These are phyloP conservation scores for Hortiboletus flavorubellus DNA, from an alignment of 768 basidiomycete genomes.

Conservation along the genomic window DNA sequence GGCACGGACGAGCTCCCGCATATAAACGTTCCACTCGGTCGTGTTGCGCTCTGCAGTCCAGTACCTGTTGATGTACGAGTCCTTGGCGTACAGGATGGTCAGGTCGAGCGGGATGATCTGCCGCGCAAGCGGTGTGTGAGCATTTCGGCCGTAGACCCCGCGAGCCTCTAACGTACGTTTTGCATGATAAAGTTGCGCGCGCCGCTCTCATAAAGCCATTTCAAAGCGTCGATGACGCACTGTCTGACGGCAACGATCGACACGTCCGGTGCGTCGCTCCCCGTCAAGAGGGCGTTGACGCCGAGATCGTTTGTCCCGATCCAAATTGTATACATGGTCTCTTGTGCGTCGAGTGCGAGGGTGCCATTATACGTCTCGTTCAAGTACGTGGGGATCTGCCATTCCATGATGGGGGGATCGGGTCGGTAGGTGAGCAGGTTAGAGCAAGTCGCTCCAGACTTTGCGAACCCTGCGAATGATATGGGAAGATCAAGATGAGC, in stretches of 20 bases:
- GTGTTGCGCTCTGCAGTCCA: slow-evolving; percentile 51
- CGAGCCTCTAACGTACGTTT: slow-evolving; percentile 42
- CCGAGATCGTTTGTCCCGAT: slow-evolving; percentile 69
- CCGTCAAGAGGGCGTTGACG: slow-evolving; percentile 49
- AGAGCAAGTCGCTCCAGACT: slow-evolving; percentile 63
- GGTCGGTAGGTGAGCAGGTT: slow-evolving; percentile 57
- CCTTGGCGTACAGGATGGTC: slow-evolving; percentile 43
- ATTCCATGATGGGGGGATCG: slow-evolving; percentile 53
- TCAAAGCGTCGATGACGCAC: slow-evolving; percentile 62
- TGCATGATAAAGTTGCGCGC: slow-evolving; percentile 69
- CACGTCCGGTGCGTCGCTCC: slow-evolving; percentile 40
- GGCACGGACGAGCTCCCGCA: slow-evolving; percentile 42
- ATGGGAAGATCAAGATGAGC: neutral
- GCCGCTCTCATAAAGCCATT: slow-evolving; percentile 51
- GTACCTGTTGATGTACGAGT: slow-evolving; percentile 48
- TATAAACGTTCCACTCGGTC: slow-evolving; percentile 55
- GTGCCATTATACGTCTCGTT: slow-evolving; percentile 41
- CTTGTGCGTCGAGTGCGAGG: slow-evolving; percentile 31
- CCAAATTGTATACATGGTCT: slow-evolving; percentile 66
- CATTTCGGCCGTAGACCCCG: neutral
- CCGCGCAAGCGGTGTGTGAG: neutral
- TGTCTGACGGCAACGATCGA: slow-evolving; percentile 56
- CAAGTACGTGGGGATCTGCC: slow-evolving; percentile 48
- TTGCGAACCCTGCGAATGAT: slow-evolving; percentile 41
- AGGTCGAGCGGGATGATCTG: slow-evolving; percentile 58